Evolutionary conservation across 345 rosid species (phyloP).

Genomic region (Eucalyptus sp.): DNA sequence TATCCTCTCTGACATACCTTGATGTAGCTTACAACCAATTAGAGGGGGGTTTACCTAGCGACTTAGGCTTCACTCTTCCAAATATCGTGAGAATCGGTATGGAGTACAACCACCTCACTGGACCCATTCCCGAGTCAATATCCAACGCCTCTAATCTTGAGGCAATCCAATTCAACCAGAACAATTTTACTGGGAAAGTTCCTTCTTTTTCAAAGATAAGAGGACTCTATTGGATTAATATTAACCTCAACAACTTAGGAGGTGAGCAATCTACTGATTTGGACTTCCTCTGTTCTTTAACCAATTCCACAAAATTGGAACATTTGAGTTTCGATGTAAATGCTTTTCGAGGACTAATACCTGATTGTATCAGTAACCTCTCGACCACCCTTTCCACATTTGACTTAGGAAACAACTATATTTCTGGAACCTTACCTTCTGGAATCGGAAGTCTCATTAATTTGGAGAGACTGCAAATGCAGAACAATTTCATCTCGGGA

Average conservation of each 20-base stretch:
- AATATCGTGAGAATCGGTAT: too few relatives aligned
- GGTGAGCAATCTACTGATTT: not conserved
- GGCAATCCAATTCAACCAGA: accelerated
- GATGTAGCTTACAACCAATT: not conserved
- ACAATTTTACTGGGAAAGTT: not conserved
- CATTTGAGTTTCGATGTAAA: not conserved
- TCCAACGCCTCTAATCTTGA: not conserved
- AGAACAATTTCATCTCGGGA: not conserved
- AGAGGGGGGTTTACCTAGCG: not conserved
- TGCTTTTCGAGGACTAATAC: not conserved
- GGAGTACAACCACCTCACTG: too few relatives aligned
- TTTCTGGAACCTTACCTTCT: not conserved
- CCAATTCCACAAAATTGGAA: not conserved
- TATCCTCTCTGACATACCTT: not conserved
- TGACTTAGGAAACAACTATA: not conserved
- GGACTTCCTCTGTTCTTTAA: not conserved
- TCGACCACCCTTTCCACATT: accelerated
- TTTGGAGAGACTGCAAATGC: not conserved
- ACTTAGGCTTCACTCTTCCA: not conserved
- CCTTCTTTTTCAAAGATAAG: not conserved
- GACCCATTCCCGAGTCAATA: not conserved
- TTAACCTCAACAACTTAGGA: not conserved
- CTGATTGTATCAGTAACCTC: not conserved
- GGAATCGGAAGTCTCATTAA: constrained; percentile 2
- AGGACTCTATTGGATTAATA: not conserved